These are phyloP conservation scores for Ophiosphaerella narmari DNA, from an alignment of 2,329 filamentous ascomycete genomes.

Conservation along the genomic window DNA sequence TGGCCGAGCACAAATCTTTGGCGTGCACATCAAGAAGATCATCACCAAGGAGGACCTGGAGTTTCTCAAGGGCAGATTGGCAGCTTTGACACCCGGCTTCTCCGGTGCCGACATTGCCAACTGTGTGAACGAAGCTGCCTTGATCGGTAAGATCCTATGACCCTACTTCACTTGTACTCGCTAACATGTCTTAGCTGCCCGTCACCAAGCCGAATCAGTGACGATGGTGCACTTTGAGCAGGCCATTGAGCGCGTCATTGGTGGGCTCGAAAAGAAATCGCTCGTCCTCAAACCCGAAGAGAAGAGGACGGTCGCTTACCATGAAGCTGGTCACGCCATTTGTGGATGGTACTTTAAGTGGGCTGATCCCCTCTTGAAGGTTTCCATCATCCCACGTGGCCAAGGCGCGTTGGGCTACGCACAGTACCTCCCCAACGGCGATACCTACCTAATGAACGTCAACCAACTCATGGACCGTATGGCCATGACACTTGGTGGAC, in stretches of 20 bases:
- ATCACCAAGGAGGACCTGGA: slow-evolving; percentile 90
- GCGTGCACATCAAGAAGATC: slow-evolving; percentile 92
- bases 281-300: slow-evolving; percentile 90
- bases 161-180: slow-evolving; percentile 3
- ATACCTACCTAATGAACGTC: slow-evolving; percentile 94
- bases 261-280: slow-evolving; percentile 96
- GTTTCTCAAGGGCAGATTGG: slow-evolving; percentile 82
- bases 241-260: slow-evolving; percentile 95
- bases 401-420: slow-evolving; percentile 94
- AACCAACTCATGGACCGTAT: slow-evolving; percentile 98
- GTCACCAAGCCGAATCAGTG: slow-evolving; percentile 78
- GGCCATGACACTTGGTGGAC: slow-evolving; percentile 98
- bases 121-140: slow-evolving; percentile 94
- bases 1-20: slow-evolving; percentile 93
- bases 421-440: slow-evolving; percentile 89
- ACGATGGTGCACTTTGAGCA: slow-evolving; percentile 93
- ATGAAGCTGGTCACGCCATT: slow-evolving; percentile 97
- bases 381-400: slow-evolving; percentile 96
- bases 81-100: slow-evolving; percentile 93
- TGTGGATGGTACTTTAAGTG: slow-evolving; percentile 97
- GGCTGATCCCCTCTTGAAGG: slow-evolving; percentile 96
- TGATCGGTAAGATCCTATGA: slow-evolving; percentile 75
- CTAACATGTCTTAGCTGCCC: slow-evolving; percentile 70
- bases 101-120: slow-evolving; percentile 98
- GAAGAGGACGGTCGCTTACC: slow-evolving; percentile 95